A percentile compares a stretch with the other conserved stretches of the same genome.
Conservation (phyloP, 2,329 filamentous ascomycete genomes). For the Hymenoscyphus scutula region DNA sequence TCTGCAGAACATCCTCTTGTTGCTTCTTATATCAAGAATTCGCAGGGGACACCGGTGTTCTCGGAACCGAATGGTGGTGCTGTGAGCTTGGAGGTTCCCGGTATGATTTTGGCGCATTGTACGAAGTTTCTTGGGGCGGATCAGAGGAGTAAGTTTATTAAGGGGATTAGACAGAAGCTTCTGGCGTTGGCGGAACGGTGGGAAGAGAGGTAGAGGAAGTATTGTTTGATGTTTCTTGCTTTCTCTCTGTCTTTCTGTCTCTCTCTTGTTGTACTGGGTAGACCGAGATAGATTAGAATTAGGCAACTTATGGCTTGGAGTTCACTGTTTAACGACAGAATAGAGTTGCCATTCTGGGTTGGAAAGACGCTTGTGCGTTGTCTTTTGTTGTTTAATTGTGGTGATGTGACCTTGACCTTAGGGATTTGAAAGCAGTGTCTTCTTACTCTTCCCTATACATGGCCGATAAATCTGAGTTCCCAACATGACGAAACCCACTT, state of each 20-base stretch:
- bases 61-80: neutral
- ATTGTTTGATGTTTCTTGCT: neutral
- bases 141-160: neutral
- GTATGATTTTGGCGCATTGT: neutral
- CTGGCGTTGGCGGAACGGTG: neutral
- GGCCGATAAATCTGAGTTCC: too few relatives aligned
- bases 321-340: neutral
- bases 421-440: too few relatives aligned
- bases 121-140: neutral
- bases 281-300: neutral
- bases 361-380: neutral
- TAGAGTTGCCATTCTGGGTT: neutral
- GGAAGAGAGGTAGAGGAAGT: neutral
- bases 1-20: neutral
- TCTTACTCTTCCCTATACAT: too few relatives aligned
- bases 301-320: neutral
- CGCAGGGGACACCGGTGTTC: neutral
- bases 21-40: neutral
- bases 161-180: neutral
- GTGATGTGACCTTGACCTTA: neutral
- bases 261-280: neutral
- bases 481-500: too few relatives aligned
- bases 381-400: neutral
- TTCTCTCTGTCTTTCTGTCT: too few relatives aligned
- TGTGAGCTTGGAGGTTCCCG: neutral